phyloP scores from a whole-genome alignment of 164 flowering plant genomes.

The Saururus chinensis region DNA sequence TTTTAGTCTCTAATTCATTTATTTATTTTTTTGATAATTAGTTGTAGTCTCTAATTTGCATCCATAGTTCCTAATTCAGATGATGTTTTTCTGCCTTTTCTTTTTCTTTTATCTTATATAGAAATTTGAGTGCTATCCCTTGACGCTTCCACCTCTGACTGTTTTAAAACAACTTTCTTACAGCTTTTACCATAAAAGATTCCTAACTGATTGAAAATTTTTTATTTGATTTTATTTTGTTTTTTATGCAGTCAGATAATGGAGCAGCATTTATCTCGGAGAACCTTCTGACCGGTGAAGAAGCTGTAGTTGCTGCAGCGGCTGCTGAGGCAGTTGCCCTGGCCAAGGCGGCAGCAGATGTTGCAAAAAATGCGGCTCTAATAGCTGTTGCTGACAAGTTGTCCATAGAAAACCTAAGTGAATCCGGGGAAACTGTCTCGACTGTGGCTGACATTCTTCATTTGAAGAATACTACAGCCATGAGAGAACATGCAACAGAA shows the following conservation, averaged over 20 bases:
- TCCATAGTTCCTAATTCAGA: too few species aligned
- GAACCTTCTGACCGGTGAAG: slow-evolving; percentile 47
- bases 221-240: too few species aligned
- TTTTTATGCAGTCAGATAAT: slow-evolving; percentile 31
- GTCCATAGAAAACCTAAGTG: slow-evolving; percentile 12
- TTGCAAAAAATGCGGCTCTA: slow-evolving; percentile 63
- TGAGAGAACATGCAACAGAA: slow-evolving; percentile 17
- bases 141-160: too few species aligned
- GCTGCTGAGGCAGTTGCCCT: slow-evolving; percentile 88
- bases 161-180: too few species aligned
- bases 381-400: slow-evolving; percentile 20
- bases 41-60: too few species aligned
- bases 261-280: slow-evolving; percentile 38
- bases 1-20: too few species aligned
- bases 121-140: too few species aligned
- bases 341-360: slow-evolving; percentile 79
- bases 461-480: slow-evolving; percentile 20
- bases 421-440: slow-evolving; percentile 8
- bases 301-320: slow-evolving; percentile 70
- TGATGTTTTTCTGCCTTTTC: too few species aligned
- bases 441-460: slow-evolving; percentile 16
- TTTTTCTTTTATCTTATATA: too few species aligned
- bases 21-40: too few species aligned
- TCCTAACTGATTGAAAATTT: too few species aligned
- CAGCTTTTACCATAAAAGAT: too few species aligned